Percentiles rank a stretch among this genome's conserved stretches.
These are phyloP conservation scores for Solanum ossicruentum DNA, from an alignment of 257 asterid species.

Conservation along the genomic window DNA sequence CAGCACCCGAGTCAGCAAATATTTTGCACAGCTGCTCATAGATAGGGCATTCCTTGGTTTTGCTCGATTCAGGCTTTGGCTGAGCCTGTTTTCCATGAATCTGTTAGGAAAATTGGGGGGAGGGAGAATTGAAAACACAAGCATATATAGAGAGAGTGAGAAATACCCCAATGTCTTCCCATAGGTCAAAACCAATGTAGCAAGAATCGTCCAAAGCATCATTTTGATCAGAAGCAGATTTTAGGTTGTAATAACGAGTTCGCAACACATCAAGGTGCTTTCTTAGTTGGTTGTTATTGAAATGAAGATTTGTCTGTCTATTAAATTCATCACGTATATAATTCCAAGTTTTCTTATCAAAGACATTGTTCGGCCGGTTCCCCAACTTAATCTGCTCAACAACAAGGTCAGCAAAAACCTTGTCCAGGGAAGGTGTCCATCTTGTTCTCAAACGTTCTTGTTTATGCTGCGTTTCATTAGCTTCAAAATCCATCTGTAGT, in stretches of 20 bases:
- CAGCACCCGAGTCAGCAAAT: constrained; percentile 77
- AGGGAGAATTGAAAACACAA: background rate
- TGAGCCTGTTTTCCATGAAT: constrained; percentile 37
- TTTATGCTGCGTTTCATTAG: constrained; percentile 52
- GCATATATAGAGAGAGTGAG: constrained; percentile 3
- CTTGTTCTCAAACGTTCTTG: constrained; percentile 88
- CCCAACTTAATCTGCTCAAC: constrained; percentile 74
- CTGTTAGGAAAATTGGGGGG: background rate
- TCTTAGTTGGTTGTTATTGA: constrained; percentile 85
- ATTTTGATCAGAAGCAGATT: constrained; percentile 44
- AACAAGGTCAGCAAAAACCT: constrained; percentile 73
- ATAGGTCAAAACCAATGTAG: constrained; percentile 69
- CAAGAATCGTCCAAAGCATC: constrained; percentile 55
- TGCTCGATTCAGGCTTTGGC: constrained; percentile 57
- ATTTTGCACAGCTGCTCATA: constrained; percentile 67
- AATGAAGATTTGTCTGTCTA: constrained; percentile 51
- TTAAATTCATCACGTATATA: constrained; percentile 71
- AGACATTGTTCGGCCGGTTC: constrained; percentile 67
- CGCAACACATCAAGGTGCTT: constrained; percentile 90
- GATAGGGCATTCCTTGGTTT: constrained; percentile 78
- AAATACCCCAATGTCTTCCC: constrained; percentile 85
- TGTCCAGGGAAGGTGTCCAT: constrained; percentile 85
- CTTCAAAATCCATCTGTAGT: constrained; percentile 60
- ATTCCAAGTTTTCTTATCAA: constrained; percentile 95
- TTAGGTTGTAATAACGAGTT: constrained; percentile 62